These are phyloP conservation scores for Volvox africanus DNA, from an alignment of 139 green algal genomes.

Conservation along the genomic window DNA sequence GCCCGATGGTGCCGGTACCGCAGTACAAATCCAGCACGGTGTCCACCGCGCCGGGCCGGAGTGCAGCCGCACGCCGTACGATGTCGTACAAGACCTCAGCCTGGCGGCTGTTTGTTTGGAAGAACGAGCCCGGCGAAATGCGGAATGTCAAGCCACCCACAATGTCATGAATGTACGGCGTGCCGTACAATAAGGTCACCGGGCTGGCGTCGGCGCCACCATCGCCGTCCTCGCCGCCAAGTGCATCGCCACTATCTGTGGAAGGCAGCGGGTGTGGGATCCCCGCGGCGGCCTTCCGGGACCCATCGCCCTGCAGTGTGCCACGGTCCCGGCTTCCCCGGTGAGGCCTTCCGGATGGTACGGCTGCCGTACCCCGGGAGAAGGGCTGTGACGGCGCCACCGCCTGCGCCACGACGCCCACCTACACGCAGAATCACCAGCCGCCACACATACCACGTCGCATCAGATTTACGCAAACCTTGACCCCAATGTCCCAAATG, in stretches of 20 bases:
- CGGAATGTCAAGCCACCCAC: constrained; percentile 78
- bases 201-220: not conserved
- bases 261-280: not conserved
- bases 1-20: constrained; percentile 84
- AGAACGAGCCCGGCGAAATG: constrained; percentile 86
- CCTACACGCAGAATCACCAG: not conserved
- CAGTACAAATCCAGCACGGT: constrained; percentile 91
- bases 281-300: not conserved
- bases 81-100: constrained; percentile 80
- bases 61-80: constrained; percentile 63
- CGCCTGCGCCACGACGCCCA: not conserved
- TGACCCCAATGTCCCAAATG: no score
- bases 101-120: constrained; percentile 91
- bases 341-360: not conserved
- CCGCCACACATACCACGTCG: no score
- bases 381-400: not conserved
- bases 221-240: not conserved
- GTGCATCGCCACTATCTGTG: not conserved
- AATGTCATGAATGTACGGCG: constrained; percentile 23
- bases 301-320: not conserved
- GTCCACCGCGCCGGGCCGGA: constrained; percentile 50
- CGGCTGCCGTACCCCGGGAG: not conserved
- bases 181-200: constrained; percentile 29
- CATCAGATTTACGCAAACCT: no score
- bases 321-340: not conserved